These are phyloP conservation scores for Quercus gilva DNA, from an alignment of 306 rosid species.

Conservation along the genomic window DNA sequence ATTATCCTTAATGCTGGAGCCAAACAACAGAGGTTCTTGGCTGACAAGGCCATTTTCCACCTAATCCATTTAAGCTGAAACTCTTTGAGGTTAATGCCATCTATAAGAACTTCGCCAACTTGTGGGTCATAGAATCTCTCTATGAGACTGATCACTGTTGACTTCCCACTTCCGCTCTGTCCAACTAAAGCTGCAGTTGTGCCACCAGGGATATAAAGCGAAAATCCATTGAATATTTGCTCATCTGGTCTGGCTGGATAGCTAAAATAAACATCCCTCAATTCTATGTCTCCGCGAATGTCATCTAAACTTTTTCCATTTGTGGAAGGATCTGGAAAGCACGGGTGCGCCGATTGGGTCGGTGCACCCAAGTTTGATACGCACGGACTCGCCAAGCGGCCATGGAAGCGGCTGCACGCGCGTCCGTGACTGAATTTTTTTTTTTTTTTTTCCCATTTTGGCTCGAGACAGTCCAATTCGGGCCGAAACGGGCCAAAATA, in stretches of 20 bases:
- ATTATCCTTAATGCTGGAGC: conserved; percentile 80
- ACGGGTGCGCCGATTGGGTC: too few species aligned
- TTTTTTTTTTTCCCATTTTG: too few species aligned
- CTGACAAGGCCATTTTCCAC: conserved; percentile 95
- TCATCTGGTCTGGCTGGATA: conserved; percentile 89
- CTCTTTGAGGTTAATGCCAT: conserved; percentile 72
- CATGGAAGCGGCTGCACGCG: too few species aligned
- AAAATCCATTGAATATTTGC: conserved; percentile 66
- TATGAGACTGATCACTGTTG: conserved; percentile 76
- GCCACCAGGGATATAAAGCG: conserved; percentile 60
- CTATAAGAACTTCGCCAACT: conserved; percentile 74
- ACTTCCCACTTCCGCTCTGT: conserved; percentile 94
- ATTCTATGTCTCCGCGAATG: conserved; percentile 65
- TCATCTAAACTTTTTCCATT: conserved; percentile 61
- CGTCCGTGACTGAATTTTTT: too few species aligned
- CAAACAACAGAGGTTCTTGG: conserved; percentile 85
- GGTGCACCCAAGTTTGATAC: too few species aligned
- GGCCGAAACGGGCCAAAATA: too few species aligned
- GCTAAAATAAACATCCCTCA: conserved; percentile 64
- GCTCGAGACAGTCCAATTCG: too few species aligned
- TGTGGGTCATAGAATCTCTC: conserved; percentile 90
- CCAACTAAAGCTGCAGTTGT: conserved; percentile 83
- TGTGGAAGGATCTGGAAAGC: conserved; percentile 51
- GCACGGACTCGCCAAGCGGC: too few species aligned
- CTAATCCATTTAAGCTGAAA: conserved; percentile 85